Evolutionary conservation across 2,329 filamentous ascomycete species (phyloP).

Genomic region (Hypoxylon rubiginosum): DNA sequence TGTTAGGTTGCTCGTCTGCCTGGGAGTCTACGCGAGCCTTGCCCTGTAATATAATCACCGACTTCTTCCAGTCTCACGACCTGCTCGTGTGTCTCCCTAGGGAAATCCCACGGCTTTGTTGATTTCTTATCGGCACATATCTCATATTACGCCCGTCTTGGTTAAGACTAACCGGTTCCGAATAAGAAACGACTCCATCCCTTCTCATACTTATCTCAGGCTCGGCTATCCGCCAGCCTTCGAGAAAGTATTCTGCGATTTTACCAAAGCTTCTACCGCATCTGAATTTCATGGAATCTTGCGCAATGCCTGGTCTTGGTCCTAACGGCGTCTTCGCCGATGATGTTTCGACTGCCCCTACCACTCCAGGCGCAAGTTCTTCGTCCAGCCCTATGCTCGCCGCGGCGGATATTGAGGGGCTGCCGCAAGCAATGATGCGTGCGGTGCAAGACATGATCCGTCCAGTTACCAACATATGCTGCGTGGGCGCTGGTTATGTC

Average conservation of each 20-base stretch:
- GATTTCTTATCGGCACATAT: constrained; percentile 3
- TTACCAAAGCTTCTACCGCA: background rate
- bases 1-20: constrained; percentile 1
- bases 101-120: background rate
- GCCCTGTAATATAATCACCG: constrained; percentile 11
- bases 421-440: constrained; percentile 21
- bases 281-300: constrained; percentile 37
- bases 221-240: background rate
- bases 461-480: constrained; percentile 57
- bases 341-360: constrained; percentile 58
- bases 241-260: background rate
- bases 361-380: constrained; percentile 60
- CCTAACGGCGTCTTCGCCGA: constrained; percentile 50
- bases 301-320: constrained; percentile 44
- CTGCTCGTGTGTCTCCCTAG: background rate
- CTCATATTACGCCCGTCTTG: background rate
- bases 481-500: constrained; percentile 50
- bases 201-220: background rate
- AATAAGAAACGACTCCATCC: background rate
- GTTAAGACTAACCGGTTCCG: background rate
- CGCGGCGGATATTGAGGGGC: constrained; percentile 17
- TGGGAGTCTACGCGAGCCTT: constrained; percentile 6
- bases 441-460: constrained; percentile 15
- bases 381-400: constrained; percentile 58
- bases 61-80: background rate